These are phyloP conservation scores for Hypomyces rosellus DNA, from an alignment of 2,329 filamentous ascomycete genomes.

Conservation along the genomic window DNA sequence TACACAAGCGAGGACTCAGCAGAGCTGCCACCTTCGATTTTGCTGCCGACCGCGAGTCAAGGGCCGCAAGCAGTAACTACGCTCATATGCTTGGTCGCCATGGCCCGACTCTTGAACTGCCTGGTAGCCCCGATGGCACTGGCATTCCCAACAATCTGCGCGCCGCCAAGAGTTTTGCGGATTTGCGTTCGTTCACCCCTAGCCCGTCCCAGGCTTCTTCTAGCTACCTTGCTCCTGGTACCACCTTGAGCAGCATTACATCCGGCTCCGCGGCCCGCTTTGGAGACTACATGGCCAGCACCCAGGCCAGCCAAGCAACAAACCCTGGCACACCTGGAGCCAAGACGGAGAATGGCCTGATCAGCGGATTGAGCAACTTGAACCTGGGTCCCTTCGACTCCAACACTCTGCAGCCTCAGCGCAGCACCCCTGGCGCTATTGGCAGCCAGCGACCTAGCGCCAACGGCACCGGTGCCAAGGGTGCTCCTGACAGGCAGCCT, in stretches of 20 bases:
- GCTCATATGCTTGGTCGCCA: constrained; percentile 68
- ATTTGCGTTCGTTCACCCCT: constrained; percentile 89
- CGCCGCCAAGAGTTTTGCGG: constrained; percentile 93
- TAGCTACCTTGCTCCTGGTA: constrained; percentile 55
- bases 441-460: constrained; percentile 57
- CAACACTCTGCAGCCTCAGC: constrained; percentile 30
- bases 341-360: constrained; percentile 35
- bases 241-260: constrained; percentile 50
- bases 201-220: constrained; percentile 82
- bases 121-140: constrained; percentile 64
- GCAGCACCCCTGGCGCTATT: constrained; percentile 54
- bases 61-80: constrained; percentile 61
- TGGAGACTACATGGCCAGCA: constrained; percentile 38
- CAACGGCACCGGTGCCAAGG: constrained; percentile 37
- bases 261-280: constrained; percentile 34
- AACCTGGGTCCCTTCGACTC: constrained; percentile 47
- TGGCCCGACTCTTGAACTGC: constrained; percentile 76
- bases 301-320: constrained; percentile 25
- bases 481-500: constrained; percentile 56
- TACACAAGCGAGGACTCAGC: constrained; percentile 77
- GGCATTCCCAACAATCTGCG: constrained; percentile 73
- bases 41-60: constrained; percentile 68
- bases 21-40: constrained; percentile 97
- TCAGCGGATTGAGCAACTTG: constrained; percentile 44
- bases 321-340: constrained; percentile 33